Evolutionary conservation across 805 yeast genomes (phyloP), one percentile per base, ranked within the genome.

Genomic region (Schizosaccharomyces cryophilus): DNA sequence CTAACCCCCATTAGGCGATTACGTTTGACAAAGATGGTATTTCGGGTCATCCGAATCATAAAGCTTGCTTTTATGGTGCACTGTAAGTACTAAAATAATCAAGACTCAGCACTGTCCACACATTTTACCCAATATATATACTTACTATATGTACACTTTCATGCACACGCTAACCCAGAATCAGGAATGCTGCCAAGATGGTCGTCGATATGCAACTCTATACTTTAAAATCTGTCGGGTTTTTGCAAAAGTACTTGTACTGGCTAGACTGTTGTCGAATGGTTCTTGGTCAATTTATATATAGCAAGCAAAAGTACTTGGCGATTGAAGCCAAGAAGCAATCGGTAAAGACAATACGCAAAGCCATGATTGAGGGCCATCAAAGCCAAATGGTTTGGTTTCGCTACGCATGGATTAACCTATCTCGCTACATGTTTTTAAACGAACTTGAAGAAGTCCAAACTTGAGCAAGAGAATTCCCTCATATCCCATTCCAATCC

Each of bases 311-410:
- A 13, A 24, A 17, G 13, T 5, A 40, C 13, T 26, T 61, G 5
- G 31, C 64, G 38, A 42, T 67, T 11, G 61, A 67, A 48, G 40
- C 66, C 6, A 48, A 63, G 31, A 63, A 62, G 62, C 45, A 55
- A 56, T 66, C 64, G 61, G 66, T 64, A 60, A 72, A 65, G 69
- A 73, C 21, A 15, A 67, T 77, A 4, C 74, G 82, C 61, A 77
- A 84, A 0, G 85, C 95, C 3, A 87, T 90, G 95, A 73, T 82
- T 2, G 76, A 76, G 64, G 95, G 85, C 2, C 97, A 93, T 71
- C 75, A 76, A 64, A 81, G 95, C 1, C 98, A 93, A 70, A 85
- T 93, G 85, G 89, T 84, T 7, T 90, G 96, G 96, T 93, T 84
- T 70, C 77, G 98, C 65, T 85, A 85, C 73, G 83, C 87, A 0